Evolutionary conservation across 768 basidiomycete genomes (phyloP).

Genomic region (Termitomyces sp.): DNA sequence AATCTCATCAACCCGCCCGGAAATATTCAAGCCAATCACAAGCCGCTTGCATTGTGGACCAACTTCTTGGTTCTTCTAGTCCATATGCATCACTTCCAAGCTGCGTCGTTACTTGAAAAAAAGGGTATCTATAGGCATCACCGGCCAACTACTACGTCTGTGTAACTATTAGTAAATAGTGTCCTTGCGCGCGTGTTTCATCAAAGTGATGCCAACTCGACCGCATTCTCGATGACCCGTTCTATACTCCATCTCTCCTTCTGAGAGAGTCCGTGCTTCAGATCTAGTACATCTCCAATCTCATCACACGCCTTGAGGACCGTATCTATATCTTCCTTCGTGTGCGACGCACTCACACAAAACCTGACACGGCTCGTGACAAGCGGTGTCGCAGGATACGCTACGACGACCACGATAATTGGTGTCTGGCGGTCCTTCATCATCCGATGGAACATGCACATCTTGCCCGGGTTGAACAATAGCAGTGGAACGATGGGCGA

Average conservation of each 20-base stretch:
- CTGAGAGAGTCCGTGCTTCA: constrained; percentile 65
- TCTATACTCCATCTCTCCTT: constrained; percentile 75
- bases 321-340: constrained; percentile 92
- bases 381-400: constrained; percentile 86
- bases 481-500: constrained; percentile 93
- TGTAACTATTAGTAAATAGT: too few species aligned
- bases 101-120: background rate
- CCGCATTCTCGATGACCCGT: constrained; percentile 63
- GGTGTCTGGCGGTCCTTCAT: constrained; percentile 80
- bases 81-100: background rate
- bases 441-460: constrained; percentile 85
- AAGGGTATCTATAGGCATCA: background rate
- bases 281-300: constrained; percentile 81
- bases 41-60: background rate
- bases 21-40: background rate
- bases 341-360: constrained; percentile 92
- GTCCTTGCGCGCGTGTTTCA: too few species aligned
- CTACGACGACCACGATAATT: constrained; percentile 85
- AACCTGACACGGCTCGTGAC: constrained; percentile 87
- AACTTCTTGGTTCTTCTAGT: background rate
- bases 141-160: background rate
- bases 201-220: constrained; percentile 49
- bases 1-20: background rate
- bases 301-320: constrained; percentile 87
- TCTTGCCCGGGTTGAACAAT: constrained; percentile 90